Evolutionary conservation across 192 early-diverging fungal genomes (phyloP), one percentile per base, ranked within the genome.

Genomic region (Cladochytrium replicatum): DNA sequence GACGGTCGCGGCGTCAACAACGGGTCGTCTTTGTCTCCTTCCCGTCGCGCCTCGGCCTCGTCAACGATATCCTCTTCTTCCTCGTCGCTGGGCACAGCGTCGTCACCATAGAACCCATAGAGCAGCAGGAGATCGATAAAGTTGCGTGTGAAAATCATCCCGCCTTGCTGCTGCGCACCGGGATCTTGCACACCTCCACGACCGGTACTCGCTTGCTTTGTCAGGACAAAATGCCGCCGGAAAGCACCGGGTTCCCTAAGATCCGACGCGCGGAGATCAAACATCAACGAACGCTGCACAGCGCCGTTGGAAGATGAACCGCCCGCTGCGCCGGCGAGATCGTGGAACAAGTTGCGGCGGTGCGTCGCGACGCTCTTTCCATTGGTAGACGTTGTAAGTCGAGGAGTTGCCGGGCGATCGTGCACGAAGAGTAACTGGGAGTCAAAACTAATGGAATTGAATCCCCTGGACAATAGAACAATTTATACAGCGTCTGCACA

Each of bases 81-180:
- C 22, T 50, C 27, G 46, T 87, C 85, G 27, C 85, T 85, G 15
- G 85, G 87, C 46, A 84, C 77, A 46, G 89, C 88, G 61, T 90
- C 93, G 37, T 91, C 93, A 25, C 86, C 93, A 71, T 91, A 97
- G 58, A 88, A 91, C 40, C 89, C 90, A 47, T 87, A 94, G 53
- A 97, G 68, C 19, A 81, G 84, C 48, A 97, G 74, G 55, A 93
- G 94, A 58, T 97, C 93, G 26, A 93, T 75, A 75, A 93, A 97
- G 63, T 85, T 93, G n/a, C 78, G 58, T 4, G 93, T 93, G 51
- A 92, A 63, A 39, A 64, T 41, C 46, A 56, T 43, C n/a, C n/a
- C n/a, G n/a, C n/a, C n/a, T n/a, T n/a, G n/a, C n/a, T n/a, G n/a
- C n/a, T n/a, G n/a, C 22, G 79, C 77, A 43, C 85, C 83, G 0